Evolutionary conservation across 2,329 filamentous ascomycete genomes (phyloP).

Genomic region (Aspergillus sp.): DNA sequence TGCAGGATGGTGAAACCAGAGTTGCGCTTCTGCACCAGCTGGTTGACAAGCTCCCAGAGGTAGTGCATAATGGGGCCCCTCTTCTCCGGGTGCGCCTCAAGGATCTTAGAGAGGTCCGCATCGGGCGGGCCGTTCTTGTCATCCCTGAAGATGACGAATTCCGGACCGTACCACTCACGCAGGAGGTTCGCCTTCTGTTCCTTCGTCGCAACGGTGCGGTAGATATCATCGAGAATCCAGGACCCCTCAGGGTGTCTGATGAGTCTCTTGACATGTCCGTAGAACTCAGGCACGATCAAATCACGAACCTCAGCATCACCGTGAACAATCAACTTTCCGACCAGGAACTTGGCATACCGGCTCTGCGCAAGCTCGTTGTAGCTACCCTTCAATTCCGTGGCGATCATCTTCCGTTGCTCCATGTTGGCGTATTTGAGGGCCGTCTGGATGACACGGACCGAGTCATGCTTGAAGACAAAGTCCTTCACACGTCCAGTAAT

Average conservation of each 20-base stretch:
- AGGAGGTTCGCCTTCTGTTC: conserved; percentile 83
- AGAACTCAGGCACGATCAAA: conserved; percentile 90
- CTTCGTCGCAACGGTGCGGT: conserved; percentile 81
- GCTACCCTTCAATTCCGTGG: conserved; percentile 78
- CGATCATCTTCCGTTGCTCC: conserved; percentile 83
- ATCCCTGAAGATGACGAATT: conserved; percentile 79
- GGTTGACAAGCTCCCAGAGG: conserved; percentile 83
- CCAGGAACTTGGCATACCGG: conserved; percentile 95
- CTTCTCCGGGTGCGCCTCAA: conserved; percentile 80
- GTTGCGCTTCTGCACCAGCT: conserved; percentile 92
- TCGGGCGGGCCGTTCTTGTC: conserved; percentile 52
- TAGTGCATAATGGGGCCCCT: conserved; percentile 82
- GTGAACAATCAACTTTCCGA: conserved; percentile 93
- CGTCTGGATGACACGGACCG: conserved; percentile 93
- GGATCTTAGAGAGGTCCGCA: conserved; percentile 72
- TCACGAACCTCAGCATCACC: conserved; percentile 84
- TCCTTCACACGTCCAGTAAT: conserved; percentile 90
- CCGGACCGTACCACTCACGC: conserved; percentile 93
- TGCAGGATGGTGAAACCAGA: conserved; percentile 97
- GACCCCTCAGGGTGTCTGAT: conserved; percentile 96
- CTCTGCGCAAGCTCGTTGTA: conserved; percentile 87
- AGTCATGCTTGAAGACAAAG: conserved; percentile 97
- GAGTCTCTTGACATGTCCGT: conserved; percentile 84
- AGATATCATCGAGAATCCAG: conserved; percentile 97
- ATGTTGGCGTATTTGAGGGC: conserved; percentile 92